Base-by-base conservation (phyloP, 2,329 filamentous ascomycete species). In the Pseudogymnoascus sp. region DNA sequence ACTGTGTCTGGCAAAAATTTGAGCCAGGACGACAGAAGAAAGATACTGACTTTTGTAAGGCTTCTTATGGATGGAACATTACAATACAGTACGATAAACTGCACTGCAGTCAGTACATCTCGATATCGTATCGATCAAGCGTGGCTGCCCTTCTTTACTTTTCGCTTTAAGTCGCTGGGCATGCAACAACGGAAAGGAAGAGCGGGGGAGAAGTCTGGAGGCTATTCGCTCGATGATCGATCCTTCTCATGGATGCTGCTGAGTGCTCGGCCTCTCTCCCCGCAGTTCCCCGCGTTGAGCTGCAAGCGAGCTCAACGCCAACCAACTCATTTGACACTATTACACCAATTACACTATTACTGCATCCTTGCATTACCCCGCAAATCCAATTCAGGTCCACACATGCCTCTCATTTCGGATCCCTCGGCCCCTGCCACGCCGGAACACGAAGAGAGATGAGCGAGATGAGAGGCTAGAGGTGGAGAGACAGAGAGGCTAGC, bases 301-400 rank as follows among this genome's bases (percentile, higher is more conserved):
- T 52, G 23, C 23, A 52, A 52, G 41, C 41, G 41, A 52, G 41
- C 41, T 52, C 41, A 52, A 28, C 5, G 26, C 34, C 34, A 37
- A 37, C 38, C 39, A 48, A 18, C 38, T 41, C 38, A 21, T 23
- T 19, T 21, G 12, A 23, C 38, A 45, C 19, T 23, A n/a, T n/a
- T n/a, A n/a, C n/a, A n/a, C n/a, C n/a, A n/a, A n/a, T n/a, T n/a
- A n/a, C n/a, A n/a, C n/a, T n/a, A n/a, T n/a, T n/a, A 23, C 19
- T 23, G 6, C 39, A 45, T 12, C 39, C 39, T 26, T 15, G 41
- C 41, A 28, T 52, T 52, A 52, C 41, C 41, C 41, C 41, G 41
- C 41, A 52, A 45, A 18, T 52, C n/a, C 41, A 30, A 52, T 52
- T 52, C 41, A 52, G 41, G 41, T 52, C 23, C 41, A 52, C 8